Base-by-base conservation (phyloP, 2,329 filamentous ascomycete species). In the Arthrobotrys sphaeroides region DNA sequence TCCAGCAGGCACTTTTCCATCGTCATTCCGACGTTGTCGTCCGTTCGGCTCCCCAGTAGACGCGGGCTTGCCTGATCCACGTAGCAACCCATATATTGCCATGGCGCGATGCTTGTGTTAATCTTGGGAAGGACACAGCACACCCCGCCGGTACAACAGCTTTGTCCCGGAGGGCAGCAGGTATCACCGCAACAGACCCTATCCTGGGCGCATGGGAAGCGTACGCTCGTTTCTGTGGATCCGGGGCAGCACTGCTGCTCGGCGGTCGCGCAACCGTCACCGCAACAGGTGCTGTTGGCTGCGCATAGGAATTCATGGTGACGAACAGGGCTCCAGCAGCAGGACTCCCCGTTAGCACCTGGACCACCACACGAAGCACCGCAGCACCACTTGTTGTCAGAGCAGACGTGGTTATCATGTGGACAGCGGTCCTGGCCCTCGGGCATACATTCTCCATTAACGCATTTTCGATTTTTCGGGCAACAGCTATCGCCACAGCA, bases 291-390 rank as follows among this genome's bases (percentile, higher is more conserved):
- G 12, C 36, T 40, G 5, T 40, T 16, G 16, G 36, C 26, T 22
- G 36, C 40, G 22, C 61, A 65, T 10, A 65, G 18, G 13, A 26
- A 53, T 18, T 31, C 18, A 3, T 20, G 28, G 9, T n/a, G 3
- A 3, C 16, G 18, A 40, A 16, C 13, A n/a, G 61, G 18, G 16
- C 10, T 16, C 61, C 61, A 65, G 33, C 61, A 65, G 18, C 61
- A 65, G 10, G 18, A 53, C 9, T 65, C 61, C 1, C 61, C 61
- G 18, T 42, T 53, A 0, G 43, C 18, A 1, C 61, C 61, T 2
- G 61, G 61, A 5, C 61, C 61, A 2, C 61, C 61, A n/a, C 61
- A 65, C 18, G 33, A 45, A 53, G 33, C 45, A 42, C 61, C 61
- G n/a, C 43, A 47, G 18, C 43, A 47, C 43, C 43, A 47, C 16